Evolutionary conservation across 179 eudicot genomes (phyloP), one percentile per base, ranked within the genome.

Genomic region (Nepenthes alata): DNA sequence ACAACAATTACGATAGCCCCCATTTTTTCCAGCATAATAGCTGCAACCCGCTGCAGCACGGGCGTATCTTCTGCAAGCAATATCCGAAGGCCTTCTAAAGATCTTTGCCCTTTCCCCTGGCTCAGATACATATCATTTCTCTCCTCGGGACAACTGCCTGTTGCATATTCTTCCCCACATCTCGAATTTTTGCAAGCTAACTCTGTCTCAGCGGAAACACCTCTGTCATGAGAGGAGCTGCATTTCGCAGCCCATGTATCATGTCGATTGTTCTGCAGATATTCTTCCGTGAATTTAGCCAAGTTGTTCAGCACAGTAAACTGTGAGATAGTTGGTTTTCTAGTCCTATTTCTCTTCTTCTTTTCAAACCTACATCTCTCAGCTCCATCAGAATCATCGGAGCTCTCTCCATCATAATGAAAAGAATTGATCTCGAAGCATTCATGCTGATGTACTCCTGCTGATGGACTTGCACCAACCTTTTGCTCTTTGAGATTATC

Each of bases 1-100:
- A 89, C 98, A 57, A 74, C 91, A 16, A 77, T 75, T 36, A 91
- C 96, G 52, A 56, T 72, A 44, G 98, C 98, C 41, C 98, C 98
- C 70, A 91, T 68, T 70, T 89, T 91, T 68, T 91, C 95, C 55
- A 91, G 83, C 98, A 91, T 91, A 65, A 91, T 86, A 6, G 91
- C 84, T 48, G 96, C 98, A 38, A 91, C 98, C 66, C 85, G 81
- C 67, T 91, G 96, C 37, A 91, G 86, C 34, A 91, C 83, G 0
- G 91, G 91, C 34, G 96, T 91, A 74, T 91, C 98, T 73, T 91
- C 98, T 65, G 96, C 98, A 36, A 91, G 85, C 53, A 91, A 81
- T 71, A 91, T 81, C 50, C 77, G 63, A 6, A 91, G 55, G 11
- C 98, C 96, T 55, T 77, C 82, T 47, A 91, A 75, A 48, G 80